Evolutionary conservation across 176 grass and related monocot genomes (phyloP), one percentile per base, ranked within the genome.

Genomic region (Chrysopogon serrulatus): DNA sequence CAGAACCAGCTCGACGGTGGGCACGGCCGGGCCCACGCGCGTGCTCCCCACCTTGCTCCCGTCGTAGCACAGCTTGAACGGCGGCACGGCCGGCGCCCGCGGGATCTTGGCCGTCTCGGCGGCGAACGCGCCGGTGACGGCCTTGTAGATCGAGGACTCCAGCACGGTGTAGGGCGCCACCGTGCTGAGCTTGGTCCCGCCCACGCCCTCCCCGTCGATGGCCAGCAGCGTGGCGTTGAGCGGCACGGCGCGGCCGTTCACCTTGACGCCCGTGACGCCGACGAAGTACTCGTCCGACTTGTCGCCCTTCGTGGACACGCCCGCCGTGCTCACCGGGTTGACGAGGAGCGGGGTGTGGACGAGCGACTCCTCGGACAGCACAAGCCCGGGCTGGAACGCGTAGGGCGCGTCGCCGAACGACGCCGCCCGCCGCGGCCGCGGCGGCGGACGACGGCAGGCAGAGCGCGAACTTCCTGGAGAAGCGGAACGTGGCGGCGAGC

Each of bases 261-360:
- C 79, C 67, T 85, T 85, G 84, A 97, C 86, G 7, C 23, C 85
- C 61, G 57, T 92, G 14, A 97, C 87, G 57, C 84, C 89, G 60
- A 97, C 75, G 82, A 97, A 97, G 81, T 97, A 94, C 82, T 97
- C 91, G 33, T 72, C 75, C 3, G 94, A 97, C 66, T 94, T 92
- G 62, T 90, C 94, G 5, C 85, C 74, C 5, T 14, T 19, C 23
- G 78, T n/a, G 15, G 51, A 97, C n/a, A 81, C 66, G 30, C 76
- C 91, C 15, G 86, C 89, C n/a, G 91, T 94, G 91, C 91, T 97
- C 35, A 84, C 91, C 37, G 89, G 91, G 53, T 93, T 97, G 81
- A 97, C 16, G 54, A 97, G 78, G 10, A 93, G 87, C 21, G 89
- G 94, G 4, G 94, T 97, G 87, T 97, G 92, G 24, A 40, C 8